These are phyloP conservation scores for Nidularia pulvinata DNA, from an alignment of 768 basidiomycete genomes.

Conservation along the genomic window DNA sequence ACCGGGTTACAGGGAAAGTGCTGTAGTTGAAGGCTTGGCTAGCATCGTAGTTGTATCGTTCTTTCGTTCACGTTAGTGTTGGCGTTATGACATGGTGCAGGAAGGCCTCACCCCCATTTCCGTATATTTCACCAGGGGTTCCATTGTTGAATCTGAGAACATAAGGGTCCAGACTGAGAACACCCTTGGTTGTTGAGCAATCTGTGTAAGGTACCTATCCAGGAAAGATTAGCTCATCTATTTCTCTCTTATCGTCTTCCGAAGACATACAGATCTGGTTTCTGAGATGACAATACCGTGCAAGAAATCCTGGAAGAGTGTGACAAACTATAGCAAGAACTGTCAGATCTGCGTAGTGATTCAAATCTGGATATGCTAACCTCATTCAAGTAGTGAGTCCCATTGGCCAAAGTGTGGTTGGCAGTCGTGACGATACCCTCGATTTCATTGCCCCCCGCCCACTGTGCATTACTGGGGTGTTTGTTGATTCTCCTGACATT, in stretches of 20 bases:
- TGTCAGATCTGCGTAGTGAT: background rate
- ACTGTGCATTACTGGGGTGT: conserved; percentile 57
- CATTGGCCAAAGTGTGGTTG: conserved; percentile 33
- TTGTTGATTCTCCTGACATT: conserved; percentile 54
- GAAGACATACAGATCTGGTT: conserved; percentile 39
- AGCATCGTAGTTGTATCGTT: conserved; percentile 58
- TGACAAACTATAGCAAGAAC: conserved; percentile 33
- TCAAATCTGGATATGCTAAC: conserved; percentile 16
- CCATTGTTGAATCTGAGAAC: conserved; percentile 47
- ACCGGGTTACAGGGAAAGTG: conserved; percentile 50
- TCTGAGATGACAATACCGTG: conserved; percentile 46
- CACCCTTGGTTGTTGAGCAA: conserved; percentile 57
- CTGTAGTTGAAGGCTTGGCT: conserved; percentile 50
- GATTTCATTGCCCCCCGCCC: conserved; percentile 65
- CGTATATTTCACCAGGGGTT: conserved; percentile 53
- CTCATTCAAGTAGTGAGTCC: conserved; percentile 48
- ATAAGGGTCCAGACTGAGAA: conserved; percentile 57
- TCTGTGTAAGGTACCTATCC: conserved; percentile 55
- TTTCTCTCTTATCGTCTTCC: background rate
- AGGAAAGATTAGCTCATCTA: background rate
- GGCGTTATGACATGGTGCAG: background rate
- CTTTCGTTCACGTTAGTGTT: conserved; percentile 18
- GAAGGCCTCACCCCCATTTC: conserved; percentile 41
- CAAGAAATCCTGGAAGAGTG: conserved; percentile 52
- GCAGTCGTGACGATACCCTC: conserved; percentile 47